Percentiles rank a stretch among this genome's conserved stretches.
Evolutionary conservation across 768 basidiomycete genomes (phyloP).

Genomic region (Lactarius trivialis): DNA sequence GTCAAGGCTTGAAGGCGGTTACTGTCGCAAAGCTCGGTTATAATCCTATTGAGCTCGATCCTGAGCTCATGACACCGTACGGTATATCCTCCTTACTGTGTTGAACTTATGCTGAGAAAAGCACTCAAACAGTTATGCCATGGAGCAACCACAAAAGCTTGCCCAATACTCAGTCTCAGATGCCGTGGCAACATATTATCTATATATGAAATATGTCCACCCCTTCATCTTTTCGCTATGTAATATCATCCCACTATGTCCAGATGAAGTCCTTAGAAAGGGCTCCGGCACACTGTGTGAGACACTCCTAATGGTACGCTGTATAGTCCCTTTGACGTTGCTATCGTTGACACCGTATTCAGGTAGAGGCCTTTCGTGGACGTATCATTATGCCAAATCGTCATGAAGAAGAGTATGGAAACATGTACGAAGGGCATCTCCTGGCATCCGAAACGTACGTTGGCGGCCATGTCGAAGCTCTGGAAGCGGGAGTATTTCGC

Average conservation of each 20-base stretch:
- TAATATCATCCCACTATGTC: conserved; percentile 95
- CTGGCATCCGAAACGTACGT: conserved; percentile 97
- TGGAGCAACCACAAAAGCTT: conserved; percentile 89
- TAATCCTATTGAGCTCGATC: conserved; percentile 94
- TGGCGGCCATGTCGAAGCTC: conserved; percentile 96
- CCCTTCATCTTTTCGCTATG: conserved; percentile 99
- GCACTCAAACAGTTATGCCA: conserved; percentile 66
- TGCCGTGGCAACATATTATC: conserved; percentile 98
- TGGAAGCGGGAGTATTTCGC: conserved; percentile 97
- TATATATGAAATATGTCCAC: conserved; percentile 99
- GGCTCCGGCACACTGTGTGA: conserved; percentile 97
- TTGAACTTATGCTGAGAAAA: background rate
- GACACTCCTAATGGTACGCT: conserved; percentile 87
- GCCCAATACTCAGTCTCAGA: conserved; percentile 99
- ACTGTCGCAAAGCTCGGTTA: conserved; percentile 95
- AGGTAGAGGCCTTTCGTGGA: conserved; percentile 94
- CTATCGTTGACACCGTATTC: conserved; percentile 6
- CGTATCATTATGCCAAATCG: conserved; percentile 97
- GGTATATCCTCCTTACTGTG: conserved; percentile 30
- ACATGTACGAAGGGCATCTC: conserved; percentile 95
- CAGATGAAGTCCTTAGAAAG: conserved; percentile 94
- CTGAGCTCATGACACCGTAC: conserved; percentile 98
- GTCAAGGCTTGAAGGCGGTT: conserved; percentile 96
- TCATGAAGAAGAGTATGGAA: conserved; percentile 87
- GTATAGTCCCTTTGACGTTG: background rate